Evolutionary conservation across 495 filamentous ascomycete genomes (phyloP), one percentile per base, ranked within the genome.

Genomic region (Aspergillus wentii): DNA sequence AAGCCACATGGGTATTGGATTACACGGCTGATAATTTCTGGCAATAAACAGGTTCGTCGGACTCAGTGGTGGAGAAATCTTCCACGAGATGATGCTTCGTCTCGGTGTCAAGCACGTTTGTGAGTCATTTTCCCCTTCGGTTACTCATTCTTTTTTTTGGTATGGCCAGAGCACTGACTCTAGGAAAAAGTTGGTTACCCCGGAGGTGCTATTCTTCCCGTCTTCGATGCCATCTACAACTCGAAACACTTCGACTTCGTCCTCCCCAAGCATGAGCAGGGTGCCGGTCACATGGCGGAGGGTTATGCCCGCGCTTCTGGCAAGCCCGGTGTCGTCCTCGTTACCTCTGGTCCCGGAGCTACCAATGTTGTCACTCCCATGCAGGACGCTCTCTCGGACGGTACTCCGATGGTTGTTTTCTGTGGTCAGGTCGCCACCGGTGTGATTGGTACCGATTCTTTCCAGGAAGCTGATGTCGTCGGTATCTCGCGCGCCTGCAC

Each of bases 1-100:
- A n/a, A n/a, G n/a, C n/a, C n/a, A n/a, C n/a, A n/a, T n/a, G n/a
- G n/a, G n/a, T 20, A 23, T 17, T 19, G 17, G 16, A 39, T 37
- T 37, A 30, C 30, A 30, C n/a, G n/a, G n/a, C n/a, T n/a, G n/a
- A 52, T 30, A 35, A 38, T 44, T 16, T 43, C 41, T 46, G 31
- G 41, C 13, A 32, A 29, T 41, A 30, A 30, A 49, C 44, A 86
- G 86, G 36, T 95, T 98, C 68, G 86, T 97, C 57, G 94, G 94
- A 21, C 86, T 88, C 71, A 94, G 76, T 33, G 94, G 94, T 60
- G 92, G 92, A 54, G 82, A 95, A 58, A 97, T 98, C 44, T 95
- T 98, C 71, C 89, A 98, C 54, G 90, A 98, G 66, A 97, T 98
- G 92, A 95, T 98, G 88, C 75, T 89, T 27, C 72, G 92, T 54